Evolutionary conservation across 2,329 filamentous ascomycete species (phyloP).

Genomic region (Alternaria rosae): DNA sequence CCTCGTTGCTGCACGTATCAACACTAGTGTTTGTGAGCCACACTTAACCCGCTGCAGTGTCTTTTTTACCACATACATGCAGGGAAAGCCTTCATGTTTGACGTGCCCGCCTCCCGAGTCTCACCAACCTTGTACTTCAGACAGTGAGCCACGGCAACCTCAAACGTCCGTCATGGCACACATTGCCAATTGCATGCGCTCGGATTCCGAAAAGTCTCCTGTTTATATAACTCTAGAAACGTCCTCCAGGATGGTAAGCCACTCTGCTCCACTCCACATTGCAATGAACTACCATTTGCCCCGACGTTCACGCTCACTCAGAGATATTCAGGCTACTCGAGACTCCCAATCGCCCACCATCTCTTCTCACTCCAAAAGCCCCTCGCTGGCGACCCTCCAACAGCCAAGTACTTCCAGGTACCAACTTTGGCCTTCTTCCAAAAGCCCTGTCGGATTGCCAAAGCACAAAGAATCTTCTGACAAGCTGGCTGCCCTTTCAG

Average conservation of each 20-base stretch:
- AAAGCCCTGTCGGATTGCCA: constrained; percentile 34
- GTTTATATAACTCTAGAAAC: constrained; percentile 51
- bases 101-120: constrained; percentile 50
- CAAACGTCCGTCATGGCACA: constrained; percentile 52
- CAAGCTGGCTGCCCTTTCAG: constrained; percentile 47
- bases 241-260: constrained; percentile 45
- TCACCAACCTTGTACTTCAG: constrained; percentile 49
- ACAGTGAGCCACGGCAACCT: constrained; percentile 47
- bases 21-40: constrained; percentile 47
- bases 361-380: constrained; percentile 31
- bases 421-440: constrained; percentile 49
- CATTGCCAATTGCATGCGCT: constrained; percentile 54
- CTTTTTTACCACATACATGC: constrained; percentile 46
- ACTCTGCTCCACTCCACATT: constrained; percentile 18
- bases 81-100: constrained; percentile 52
- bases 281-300: constrained; percentile 44
- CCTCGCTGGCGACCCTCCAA: constrained; percentile 37
- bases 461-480: constrained; percentile 36
- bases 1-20: constrained; percentile 46
- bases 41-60: constrained; percentile 45
- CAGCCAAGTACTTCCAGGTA: constrained; percentile 39
- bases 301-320: constrained; percentile 47
- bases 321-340: constrained; percentile 39
- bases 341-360: constrained; percentile 28
- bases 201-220: constrained; percentile 38